These are phyloP conservation scores for Meira miltonrushii DNA, from an alignment of 1,284 basidiomycete species.

Conservation along the genomic window DNA sequence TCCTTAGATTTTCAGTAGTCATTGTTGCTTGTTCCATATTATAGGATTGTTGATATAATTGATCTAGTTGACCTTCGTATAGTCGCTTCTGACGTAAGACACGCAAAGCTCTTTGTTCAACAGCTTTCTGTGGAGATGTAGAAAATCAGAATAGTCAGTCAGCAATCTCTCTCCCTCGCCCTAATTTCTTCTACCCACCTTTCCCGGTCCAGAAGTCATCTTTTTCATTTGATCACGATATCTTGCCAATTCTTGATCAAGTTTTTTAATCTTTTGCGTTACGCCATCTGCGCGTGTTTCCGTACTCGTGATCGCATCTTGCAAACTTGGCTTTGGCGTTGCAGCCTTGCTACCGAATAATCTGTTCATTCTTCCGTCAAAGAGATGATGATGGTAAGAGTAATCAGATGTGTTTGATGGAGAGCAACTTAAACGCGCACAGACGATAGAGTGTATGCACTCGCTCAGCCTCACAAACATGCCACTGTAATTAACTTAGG, in stretches of 20 bases:
- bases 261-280: constrained; percentile 94
- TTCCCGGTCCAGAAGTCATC: constrained; percentile 87
- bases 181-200: constrained; percentile 59
- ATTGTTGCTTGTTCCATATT: constrained; percentile 98
- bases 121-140: constrained; percentile 63
- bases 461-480: too few species aligned
- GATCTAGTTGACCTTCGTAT: constrained; percentile 87
- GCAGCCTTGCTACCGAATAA: constrained; percentile 53
- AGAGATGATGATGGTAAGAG: too few species aligned
- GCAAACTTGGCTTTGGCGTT: constrained; percentile 71
- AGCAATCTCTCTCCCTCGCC: constrained; percentile 3
- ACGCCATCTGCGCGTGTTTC: constrained; percentile 82
- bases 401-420: too few species aligned
- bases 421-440: too few species aligned
- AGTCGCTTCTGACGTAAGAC: constrained; percentile 92
- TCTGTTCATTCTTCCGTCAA: constrained; percentile 51
- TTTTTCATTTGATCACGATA: constrained; percentile 98
- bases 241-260: constrained; percentile 83
- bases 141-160: not conserved
- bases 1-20: constrained; percentile 92
- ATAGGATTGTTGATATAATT: constrained; percentile 90
- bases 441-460: too few species aligned
- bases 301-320: constrained; percentile 89
- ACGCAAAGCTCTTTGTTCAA: constrained; percentile 88
- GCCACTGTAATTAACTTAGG: too few species aligned